These are phyloP conservation scores for Nemania sp. DNA, from an alignment of 2,329 filamentous ascomycete genomes.

Conservation along the genomic window DNA sequence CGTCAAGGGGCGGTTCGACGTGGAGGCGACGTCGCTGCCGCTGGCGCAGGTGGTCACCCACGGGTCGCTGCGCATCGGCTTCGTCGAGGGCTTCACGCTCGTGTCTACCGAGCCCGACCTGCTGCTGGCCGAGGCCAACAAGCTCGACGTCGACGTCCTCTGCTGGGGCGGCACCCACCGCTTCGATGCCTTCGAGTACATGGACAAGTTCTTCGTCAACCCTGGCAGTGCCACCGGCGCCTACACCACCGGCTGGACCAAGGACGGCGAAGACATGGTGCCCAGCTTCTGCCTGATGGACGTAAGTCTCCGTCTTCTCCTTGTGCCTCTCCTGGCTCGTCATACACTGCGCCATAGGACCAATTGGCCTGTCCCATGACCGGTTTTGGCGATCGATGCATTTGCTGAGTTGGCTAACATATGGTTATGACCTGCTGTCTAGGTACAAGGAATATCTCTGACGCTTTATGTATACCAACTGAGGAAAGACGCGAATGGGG, in stretches of 20 bases:
- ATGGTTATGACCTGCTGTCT: constrained; percentile 6
- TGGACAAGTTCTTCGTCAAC: constrained; percentile 75
- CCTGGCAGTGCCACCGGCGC: constrained; percentile 69
- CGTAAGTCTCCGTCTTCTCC: constrained; percentile 60
- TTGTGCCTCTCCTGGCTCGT: too few relatives aligned
- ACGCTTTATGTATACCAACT: constrained; percentile 94
- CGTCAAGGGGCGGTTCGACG: constrained; percentile 68
- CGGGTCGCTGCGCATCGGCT: constrained; percentile 66
- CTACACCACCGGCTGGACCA: constrained; percentile 60
- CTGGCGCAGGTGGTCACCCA: constrained; percentile 69
- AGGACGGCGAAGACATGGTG: constrained; percentile 70
- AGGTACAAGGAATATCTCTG: constrained; percentile 95
- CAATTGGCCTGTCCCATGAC: not conserved
- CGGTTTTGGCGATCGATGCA: not conserved
- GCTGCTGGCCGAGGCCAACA: constrained; percentile 68
- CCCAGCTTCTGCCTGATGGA: constrained; percentile 98
- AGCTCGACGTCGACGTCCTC: constrained; percentile 68
- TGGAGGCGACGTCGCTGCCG: constrained; percentile 67
- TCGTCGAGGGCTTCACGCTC: constrained; percentile 69
- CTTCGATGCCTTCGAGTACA: constrained; percentile 73
- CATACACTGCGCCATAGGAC: not conserved
- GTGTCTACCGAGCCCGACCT: constrained; percentile 69
- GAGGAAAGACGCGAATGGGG: constrained; percentile 74
- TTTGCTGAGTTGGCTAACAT: not conserved
- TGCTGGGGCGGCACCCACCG: constrained; percentile 70